These are phyloP conservation scores for Fragaria vesca DNA, from an alignment of 306 rosid species.

Conservation along the genomic window DNA sequence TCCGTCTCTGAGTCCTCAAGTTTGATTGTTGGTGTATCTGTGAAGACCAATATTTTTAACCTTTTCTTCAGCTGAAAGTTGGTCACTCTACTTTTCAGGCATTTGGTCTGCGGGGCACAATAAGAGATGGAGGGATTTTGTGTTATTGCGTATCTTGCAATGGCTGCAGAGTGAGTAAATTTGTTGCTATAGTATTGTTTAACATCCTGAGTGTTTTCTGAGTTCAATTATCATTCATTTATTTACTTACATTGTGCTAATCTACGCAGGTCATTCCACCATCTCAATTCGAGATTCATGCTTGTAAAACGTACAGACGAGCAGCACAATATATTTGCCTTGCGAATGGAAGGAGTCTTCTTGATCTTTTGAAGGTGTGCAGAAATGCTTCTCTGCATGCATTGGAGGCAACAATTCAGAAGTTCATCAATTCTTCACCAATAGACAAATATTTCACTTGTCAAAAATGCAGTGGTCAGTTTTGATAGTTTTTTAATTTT, in stretches of 20 bases:
- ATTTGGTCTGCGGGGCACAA: slow-evolving; percentile 70
- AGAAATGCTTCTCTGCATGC: slow-evolving; percentile 65
- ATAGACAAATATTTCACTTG: slow-evolving; percentile 75
- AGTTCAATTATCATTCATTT: slow-evolving; percentile 8
- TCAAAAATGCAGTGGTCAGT: slow-evolving; percentile 76
- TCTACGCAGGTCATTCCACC: slow-evolving; percentile 75
- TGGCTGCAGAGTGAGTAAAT: slow-evolving; percentile 66
- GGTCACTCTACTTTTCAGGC: slow-evolving; percentile 47
- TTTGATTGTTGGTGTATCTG: not conserved
- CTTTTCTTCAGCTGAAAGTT: slow-evolving; percentile 21
- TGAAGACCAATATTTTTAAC: not conserved
- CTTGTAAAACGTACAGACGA: slow-evolving; percentile 83
- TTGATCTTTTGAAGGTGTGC: slow-evolving; percentile 83
- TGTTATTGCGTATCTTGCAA: slow-evolving; percentile 78
- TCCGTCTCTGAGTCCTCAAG: not conserved
- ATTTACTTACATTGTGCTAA: slow-evolving; percentile 26
- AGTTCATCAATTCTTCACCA: slow-evolving; percentile 56
- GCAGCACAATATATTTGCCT: slow-evolving; percentile 95
- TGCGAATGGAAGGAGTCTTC: slow-evolving; percentile 90
- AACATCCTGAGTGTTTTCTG: not conserved
- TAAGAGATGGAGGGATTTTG: slow-evolving; percentile 81
- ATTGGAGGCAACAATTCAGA: slow-evolving; percentile 81
- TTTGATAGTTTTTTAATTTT: not conserved
- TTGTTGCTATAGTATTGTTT: not conserved
- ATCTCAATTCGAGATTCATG: slow-evolving; percentile 97